Conservation (phyloP, 371 early-diverging fungal genomes). For the Cokeromyces recurvatus region DNA sequence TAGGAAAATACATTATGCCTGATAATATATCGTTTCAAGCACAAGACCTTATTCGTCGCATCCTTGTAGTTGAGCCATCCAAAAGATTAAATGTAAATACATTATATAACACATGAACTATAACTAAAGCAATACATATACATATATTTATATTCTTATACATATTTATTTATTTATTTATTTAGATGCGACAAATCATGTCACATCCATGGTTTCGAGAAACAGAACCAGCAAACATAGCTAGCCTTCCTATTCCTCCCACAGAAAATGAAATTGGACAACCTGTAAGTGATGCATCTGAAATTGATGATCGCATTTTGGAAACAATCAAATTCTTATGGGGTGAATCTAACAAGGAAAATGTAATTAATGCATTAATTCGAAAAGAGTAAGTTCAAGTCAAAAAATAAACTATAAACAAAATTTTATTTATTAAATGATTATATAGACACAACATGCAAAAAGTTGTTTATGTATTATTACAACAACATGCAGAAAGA, state of each 20-base stretch:
- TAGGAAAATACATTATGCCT: conserved; percentile 57
- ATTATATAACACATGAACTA: no score
- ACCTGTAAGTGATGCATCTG: conserved; percentile 27
- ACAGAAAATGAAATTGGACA: conserved; percentile 35
- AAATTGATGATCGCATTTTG: conserved; percentile 45
- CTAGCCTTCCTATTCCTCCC: conserved; percentile 38
- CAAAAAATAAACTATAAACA: not conserved
- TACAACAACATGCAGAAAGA: conserved; percentile 42
- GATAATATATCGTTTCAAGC: conserved; percentile 61
- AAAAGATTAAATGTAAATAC: conserved; percentile 40
- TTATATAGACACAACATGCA: conserved; percentile 49
- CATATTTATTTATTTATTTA: no score
- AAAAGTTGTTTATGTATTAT: conserved; percentile 46
- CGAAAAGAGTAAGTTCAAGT: conserved; percentile 34
- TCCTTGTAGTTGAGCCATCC: conserved; percentile 40
- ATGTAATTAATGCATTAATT: conserved; percentile 31
- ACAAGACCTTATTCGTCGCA: conserved; percentile 54
- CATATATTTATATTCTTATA: not conserved
- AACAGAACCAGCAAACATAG: conserved; percentile 26
- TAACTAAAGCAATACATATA: not conserved
- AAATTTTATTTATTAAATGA: no score
- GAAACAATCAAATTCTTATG: conserved; percentile 42
- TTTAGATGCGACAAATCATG: conserved; percentile 41
- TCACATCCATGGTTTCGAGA: conserved; percentile 45
- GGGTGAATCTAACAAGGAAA: conserved; percentile 36